Evolutionary conservation across 1,284 basidiomycete species (phyloP), one percentile per base, ranked within the genome.

Genomic region (Cronartium quercuum): DNA sequence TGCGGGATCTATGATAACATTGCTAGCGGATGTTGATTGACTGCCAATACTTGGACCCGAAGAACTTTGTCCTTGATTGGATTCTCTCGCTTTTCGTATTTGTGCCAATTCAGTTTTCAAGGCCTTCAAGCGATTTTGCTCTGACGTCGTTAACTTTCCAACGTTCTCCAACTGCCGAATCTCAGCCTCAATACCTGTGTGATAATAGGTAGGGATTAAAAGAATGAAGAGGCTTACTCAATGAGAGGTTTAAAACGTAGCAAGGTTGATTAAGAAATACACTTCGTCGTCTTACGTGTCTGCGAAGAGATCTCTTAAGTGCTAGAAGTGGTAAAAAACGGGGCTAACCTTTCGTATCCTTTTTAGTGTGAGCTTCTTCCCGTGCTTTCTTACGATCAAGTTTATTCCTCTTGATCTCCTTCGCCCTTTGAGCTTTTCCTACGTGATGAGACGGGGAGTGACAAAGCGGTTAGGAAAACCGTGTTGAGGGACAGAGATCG

Each of bases 361-460:
- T 67, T 47, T 75, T 75, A 51, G 29, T 67, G 10, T 66, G 38
- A 67, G 71, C 71, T 41, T 61, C 55, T 35, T 75, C 71, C 3
- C 71, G 37, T 15, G 64, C 64, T 47, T 75, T 75, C 42, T 67
- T 66, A 35, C 71, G 71, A n/a, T 75, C 71, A 34, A 75, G 71
- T 24, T 67, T 75, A 41, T 75, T 75, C 40, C 65, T 18, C 42
- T 75, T 75, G 40, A 75, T 75, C 38, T 75, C 71, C 41, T 75
- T 75, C 58, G 65, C 63, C 34, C 71, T 40, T 34, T 75, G 71
- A 12, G 71, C 71, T 67, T 75, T 75, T 13, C 71, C 71, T 75
- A 18, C 21, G 35, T 41, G 7, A 38, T 64, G 38, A 42, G 12
- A 35, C 24, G 12, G 13, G 15, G n/a, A 57, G 21, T 38, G 1